Percentiles rank a stretch among this genome's conserved stretches.
Conservation (phyloP, 495 filamentous ascomycete genomes). For the Podospora pseudoanserina region DNA sequence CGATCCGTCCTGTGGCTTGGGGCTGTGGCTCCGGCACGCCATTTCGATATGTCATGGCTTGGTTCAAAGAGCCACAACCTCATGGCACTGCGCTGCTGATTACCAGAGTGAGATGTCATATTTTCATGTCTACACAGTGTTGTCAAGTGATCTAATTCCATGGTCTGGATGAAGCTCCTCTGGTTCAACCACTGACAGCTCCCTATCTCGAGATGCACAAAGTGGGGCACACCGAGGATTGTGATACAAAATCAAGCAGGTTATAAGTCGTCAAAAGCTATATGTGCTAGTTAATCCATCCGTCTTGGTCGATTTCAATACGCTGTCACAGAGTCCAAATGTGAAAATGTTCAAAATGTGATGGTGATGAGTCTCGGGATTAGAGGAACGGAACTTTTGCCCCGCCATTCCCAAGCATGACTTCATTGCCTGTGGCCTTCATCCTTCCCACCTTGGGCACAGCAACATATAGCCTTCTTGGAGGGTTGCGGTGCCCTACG, state of each 20-base stretch:
- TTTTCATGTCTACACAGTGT: neutral
- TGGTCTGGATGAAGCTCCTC: neutral
- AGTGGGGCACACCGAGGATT: neutral
- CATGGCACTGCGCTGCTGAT: neutral
- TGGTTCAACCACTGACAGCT: neutral
- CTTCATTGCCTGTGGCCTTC: neutral
- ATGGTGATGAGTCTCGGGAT: neutral
- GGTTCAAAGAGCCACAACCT: neutral
- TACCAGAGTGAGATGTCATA: neutral
- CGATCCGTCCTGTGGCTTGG: slow-evolving; percentile 2
- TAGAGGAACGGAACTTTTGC: neutral
- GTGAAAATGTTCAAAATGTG: neutral
- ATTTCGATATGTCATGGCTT: neutral
- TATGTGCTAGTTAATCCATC: neutral
- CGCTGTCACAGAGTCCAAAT: too few relatives aligned
- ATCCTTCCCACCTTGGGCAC: neutral
- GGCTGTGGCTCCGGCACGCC: neutral
- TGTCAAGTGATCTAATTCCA: neutral
- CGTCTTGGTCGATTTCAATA: too few relatives aligned
- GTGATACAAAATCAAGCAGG: neutral
- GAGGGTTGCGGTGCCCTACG: neutral
- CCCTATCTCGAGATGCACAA: neutral
- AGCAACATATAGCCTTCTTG: too few relatives aligned
- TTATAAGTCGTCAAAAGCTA: neutral
- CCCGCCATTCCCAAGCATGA: neutral